Percentiles rank a stretch among this genome's conserved stretches.
Conservation (phyloP, 2,329 filamentous ascomycete species). For the Didymella lethalis region DNA sequence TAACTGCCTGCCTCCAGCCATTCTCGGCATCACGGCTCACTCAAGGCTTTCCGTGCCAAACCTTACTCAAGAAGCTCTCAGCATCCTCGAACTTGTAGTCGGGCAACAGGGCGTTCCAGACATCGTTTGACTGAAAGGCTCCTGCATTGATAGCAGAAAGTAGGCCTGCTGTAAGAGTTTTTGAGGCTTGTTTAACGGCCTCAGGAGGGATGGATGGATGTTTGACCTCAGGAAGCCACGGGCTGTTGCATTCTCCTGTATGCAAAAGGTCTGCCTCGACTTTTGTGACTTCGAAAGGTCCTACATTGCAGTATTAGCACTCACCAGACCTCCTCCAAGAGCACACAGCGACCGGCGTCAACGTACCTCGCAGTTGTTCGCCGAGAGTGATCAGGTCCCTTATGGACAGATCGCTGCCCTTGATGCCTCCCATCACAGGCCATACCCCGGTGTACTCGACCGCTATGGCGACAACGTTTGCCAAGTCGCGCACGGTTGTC, state of each 20-base stretch:
- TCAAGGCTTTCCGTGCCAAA: background rate
- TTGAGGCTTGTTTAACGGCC: background rate
- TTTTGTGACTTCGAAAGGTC: background rate
- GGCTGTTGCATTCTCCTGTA: background rate
- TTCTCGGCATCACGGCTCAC: background rate
- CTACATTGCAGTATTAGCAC: background rate
- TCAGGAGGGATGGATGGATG: background rate
- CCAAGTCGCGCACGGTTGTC: background rate
- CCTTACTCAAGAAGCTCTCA: background rate
- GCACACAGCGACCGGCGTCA: background rate
- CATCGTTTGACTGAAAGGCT: background rate
- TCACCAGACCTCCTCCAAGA: background rate
- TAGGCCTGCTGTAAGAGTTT: background rate
- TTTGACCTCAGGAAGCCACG: background rate
- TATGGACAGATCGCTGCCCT: background rate
- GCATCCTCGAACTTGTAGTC: background rate
- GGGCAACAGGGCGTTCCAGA: background rate
- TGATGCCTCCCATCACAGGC: background rate
- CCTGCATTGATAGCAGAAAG: background rate
- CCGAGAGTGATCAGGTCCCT: background rate
- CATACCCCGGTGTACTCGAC: background rate
- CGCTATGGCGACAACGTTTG: background rate
- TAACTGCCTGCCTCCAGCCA: too few species aligned
- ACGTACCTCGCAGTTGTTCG: background rate
- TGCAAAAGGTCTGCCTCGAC: background rate